Evolutionary conservation across 2,329 filamentous ascomycete species (phyloP), one percentile per base, ranked within the genome.

Genomic region (Kalaharituber pfeilii): DNA sequence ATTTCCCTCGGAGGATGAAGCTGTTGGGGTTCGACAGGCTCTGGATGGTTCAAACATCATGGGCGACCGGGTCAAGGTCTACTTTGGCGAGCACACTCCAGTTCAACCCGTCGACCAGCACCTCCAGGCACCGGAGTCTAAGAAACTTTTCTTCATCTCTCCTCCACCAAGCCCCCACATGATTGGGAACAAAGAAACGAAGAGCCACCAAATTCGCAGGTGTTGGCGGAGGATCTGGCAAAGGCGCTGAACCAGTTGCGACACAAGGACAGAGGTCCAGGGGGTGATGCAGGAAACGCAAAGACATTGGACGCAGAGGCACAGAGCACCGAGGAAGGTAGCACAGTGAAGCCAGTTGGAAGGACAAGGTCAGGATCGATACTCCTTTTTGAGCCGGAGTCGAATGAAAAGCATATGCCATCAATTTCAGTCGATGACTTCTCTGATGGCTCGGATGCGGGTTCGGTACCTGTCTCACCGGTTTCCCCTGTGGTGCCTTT

Each of bases 31-130:
- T 54, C 80, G 83, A 59, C 72, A 78, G 61, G 73, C 81, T 53
- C 84, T 86, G 69, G 84, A 91, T 64, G 80, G 81, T 63, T 81
- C 87, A 69, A 71, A 72, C 24, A 74, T 89, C 60, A 76, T 88
- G 69, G 84, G 83, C 63, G 74, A 81, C 67, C 73, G 75, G 53
- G 76, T 82, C 63, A 75, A 76, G 59, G 76, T 86, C 62, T 87
- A 81, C 71, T 83, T 81, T 62, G 80, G 80, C 62, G 74, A 78
- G 64, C 69, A 72, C 49, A 82, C 79, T 0, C 72, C 75, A n/a
- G 67, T 80, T 52, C 69, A 76, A 62, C 62, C 69, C 36, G 65
- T 70, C 56, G 73, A 79, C 62, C 72, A 75, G 62, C 78, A 80
- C 63, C 72, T 83, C 8, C 73, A 75, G n/a, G 74, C 82, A 0